Evolutionary conservation across 1,284 basidiomycete species (phyloP), one percentile per base, ranked within the genome.

Genomic region (Tranzscheliella williamsii): DNA sequence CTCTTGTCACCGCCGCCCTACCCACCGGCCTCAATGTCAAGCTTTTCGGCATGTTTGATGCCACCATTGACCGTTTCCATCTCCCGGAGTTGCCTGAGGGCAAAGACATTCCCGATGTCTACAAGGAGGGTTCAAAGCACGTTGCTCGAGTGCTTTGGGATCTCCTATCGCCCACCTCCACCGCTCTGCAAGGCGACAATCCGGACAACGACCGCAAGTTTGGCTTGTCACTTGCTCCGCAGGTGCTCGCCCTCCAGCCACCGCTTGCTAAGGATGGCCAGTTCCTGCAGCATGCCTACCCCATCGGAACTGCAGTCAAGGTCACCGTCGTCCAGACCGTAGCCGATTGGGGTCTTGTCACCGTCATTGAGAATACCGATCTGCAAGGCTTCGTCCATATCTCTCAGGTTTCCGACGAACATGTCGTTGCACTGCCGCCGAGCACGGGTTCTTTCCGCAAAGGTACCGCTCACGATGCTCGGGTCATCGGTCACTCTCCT

Each of bases 31-130:
- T 98, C 41, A 90, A 90, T 72, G 82, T 98, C 38, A 92, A 94
- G 79, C 83, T 97, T 17, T 84, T 93, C 24, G 94, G 93, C 2
- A 94, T 90, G 79, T 97, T 93, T 78, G 87, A 91, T 39, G 94
- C 91, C 23, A 94, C 91, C 0, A 84, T 92, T 40, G 92, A 96
- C 74, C 81, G 86, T 33, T 84, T 87, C 55, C 93, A 98, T 79
- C 80, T 97, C 17, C 82, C 82, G 3, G 42, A 48, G 33, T 36
- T 73, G 23, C 54, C 63, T 4, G 53, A 57, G 31, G 71, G 62
- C 34, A 71, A 73, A 35, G 79, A 63, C 23, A 58, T 58, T n/a
- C 42, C 42, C 16, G 62, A 71, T 21, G 47, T 60, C n/a, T 68
- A 78, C 70, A 12, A 86, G 90, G 77, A 95, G 90, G 80, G 81